Evolutionary conservation across 805 yeast genomes (phyloP).

Genomic region (Helenozyma baotianmanensis): DNA sequence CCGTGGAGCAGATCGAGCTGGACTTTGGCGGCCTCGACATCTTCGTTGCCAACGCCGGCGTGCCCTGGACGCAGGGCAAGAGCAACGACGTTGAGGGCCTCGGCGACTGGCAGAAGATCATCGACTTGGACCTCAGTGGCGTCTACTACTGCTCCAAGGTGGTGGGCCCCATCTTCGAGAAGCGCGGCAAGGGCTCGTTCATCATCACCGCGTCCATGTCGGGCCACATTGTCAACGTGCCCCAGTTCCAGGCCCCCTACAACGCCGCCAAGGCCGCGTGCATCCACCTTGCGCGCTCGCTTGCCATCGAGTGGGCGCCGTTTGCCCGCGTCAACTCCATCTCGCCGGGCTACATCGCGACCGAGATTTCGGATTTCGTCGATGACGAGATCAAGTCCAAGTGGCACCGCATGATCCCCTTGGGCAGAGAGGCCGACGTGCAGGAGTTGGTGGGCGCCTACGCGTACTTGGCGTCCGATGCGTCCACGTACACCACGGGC

Average conservation of each 20-base stretch:
- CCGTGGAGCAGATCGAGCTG: constrained; percentile 46
- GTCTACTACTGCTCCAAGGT: constrained; percentile 42
- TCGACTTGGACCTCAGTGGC: constrained; percentile 38
- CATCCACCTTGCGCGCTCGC: constrained; percentile 38
- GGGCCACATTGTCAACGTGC: constrained; percentile 44
- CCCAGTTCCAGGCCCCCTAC: constrained; percentile 44
- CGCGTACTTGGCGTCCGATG: constrained; percentile 41
- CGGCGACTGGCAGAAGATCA: constrained; percentile 31
- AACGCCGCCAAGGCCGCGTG: constrained; percentile 46
- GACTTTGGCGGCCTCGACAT: constrained; percentile 82
- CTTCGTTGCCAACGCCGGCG: constrained; percentile 91
- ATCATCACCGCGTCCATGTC: constrained; percentile 45
- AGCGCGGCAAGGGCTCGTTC: constrained; percentile 39
- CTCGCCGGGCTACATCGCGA: constrained; percentile 41
- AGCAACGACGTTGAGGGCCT: constrained; percentile 33
- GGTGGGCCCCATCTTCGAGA: constrained; percentile 36
- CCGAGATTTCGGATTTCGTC: constrained; percentile 38
- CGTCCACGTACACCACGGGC: constrained; percentile 41
- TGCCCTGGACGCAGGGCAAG: constrained; percentile 59
- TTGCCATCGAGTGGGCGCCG: constrained; percentile 47
- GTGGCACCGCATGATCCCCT: constrained; percentile 40
- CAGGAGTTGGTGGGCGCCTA: constrained; percentile 46
- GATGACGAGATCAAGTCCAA: constrained; percentile 26
- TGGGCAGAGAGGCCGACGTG: constrained; percentile 43
- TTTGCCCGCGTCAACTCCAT: constrained; percentile 41